Percentiles rank a stretch among this genome's conserved stretches.
These are phyloP conservation scores for Zymoseptoria pseudotritici DNA, from an alignment of 2,329 filamentous ascomycete species.

Conservation along the genomic window DNA sequence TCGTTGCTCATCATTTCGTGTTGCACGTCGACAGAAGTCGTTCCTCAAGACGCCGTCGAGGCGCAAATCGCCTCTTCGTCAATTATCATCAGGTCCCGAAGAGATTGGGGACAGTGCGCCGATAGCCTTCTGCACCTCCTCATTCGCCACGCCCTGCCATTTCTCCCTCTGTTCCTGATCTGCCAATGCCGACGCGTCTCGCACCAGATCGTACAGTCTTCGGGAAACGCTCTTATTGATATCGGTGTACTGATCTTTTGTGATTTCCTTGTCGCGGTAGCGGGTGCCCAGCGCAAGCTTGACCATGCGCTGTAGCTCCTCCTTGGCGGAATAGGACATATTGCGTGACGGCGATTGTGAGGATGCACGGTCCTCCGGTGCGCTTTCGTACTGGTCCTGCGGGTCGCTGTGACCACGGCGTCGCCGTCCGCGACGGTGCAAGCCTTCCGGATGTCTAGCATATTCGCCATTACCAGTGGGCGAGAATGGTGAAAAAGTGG, in stretches of 20 bases:
- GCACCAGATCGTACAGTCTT: conserved; percentile 68
- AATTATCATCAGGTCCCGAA: neutral
- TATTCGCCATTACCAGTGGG: conserved; percentile 30
- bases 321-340: conserved; percentile 76
- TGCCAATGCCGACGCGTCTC: conserved; percentile 45
- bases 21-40: neutral
- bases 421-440: conserved; percentile 15
- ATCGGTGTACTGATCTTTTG: conserved; percentile 80
- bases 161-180: conserved; percentile 58
- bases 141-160: conserved; percentile 69
- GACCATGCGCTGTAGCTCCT: conserved; percentile 82
- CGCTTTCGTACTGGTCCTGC: conserved; percentile 23
- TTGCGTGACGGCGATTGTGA: conserved; percentile 22
- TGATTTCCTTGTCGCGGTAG: conserved; percentile 71
- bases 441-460: neutral
- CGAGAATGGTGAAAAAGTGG: conserved; percentile 64
- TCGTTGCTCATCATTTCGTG: neutral
- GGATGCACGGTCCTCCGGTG: conserved; percentile 14
- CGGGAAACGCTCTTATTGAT: conserved; percentile 89
- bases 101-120: conserved; percentile 21
- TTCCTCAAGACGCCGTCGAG: neutral
- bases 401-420: conserved; percentile 9
- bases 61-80: neutral
- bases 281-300: conserved; percentile 72
- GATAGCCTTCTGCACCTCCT: conserved; percentile 72